Evolutionary conservation across 1,284 basidiomycete species (phyloP).

Genomic region (Rhodotorula sp.): DNA sequence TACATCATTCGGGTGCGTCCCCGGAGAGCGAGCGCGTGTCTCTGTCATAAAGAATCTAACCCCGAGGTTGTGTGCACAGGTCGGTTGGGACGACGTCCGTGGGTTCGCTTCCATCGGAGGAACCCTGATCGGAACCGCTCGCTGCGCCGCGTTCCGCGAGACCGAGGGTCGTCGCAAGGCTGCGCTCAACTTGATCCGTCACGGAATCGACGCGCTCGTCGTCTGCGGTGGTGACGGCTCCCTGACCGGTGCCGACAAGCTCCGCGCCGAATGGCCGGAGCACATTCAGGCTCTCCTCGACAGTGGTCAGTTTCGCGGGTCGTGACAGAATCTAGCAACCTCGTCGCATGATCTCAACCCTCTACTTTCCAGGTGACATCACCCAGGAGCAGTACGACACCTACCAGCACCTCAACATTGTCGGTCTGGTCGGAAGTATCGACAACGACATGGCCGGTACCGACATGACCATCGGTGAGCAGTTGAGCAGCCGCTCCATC

Average conservation of each 20-base stretch:
- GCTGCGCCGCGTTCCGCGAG: conserved; percentile 83
- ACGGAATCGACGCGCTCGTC: conserved; percentile 93
- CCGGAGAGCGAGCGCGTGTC: too few species aligned
- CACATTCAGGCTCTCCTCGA: conserved; percentile 68
- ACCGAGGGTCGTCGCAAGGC: conserved; percentile 80
- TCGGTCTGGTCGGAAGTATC: conserved; percentile 95
- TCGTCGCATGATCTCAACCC: neutral
- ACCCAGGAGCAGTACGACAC: conserved; percentile 66
- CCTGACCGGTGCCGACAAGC: conserved; percentile 90
- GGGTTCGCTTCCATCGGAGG: conserved; percentile 90
- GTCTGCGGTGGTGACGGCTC: conserved; percentile 97
- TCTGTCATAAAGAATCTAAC: neutral
- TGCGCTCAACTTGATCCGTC: conserved; percentile 85
- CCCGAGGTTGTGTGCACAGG: conserved; percentile 46
- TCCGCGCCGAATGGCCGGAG: conserved; percentile 88
- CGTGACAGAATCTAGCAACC: neutral
- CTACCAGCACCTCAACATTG: conserved; percentile 86
- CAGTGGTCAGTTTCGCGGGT: conserved; percentile 53
- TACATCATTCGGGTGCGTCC: conserved; percentile 72
- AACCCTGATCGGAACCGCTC: conserved; percentile 92
- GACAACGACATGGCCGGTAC: conserved; percentile 99
- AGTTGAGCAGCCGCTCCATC: neutral
- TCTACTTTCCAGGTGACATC: conserved; percentile 59
- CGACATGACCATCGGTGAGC: conserved; percentile 79
- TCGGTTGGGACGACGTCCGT: conserved; percentile 97